Evolutionary conservation across 768 basidiomycete species (phyloP), one percentile per base, ranked within the genome.

Genomic region (Hysterangium stoloniferum): DNA sequence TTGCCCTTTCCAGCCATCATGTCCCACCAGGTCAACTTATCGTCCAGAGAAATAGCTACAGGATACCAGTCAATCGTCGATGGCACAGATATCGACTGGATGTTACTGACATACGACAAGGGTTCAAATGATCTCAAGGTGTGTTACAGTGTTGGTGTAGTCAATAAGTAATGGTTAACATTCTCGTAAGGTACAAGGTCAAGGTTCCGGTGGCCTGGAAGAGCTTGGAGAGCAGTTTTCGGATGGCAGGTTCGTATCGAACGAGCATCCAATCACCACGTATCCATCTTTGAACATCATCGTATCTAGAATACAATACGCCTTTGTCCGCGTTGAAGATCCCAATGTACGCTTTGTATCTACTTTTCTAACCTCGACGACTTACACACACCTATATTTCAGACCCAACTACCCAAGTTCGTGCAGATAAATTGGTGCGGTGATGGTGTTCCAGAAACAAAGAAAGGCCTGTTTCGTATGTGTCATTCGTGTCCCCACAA

Each of bases 391-490:
- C 35, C 43, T 51, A 13, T 41, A 38, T 24, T 51, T 9, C 46
- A 95, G 86, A 89, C 78, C 61, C 73, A 84, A 54, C 75, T 98
- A 2, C 74, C 84, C 38, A 97, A 96, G 69, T 90, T 94, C 55
- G 91, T 97, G 13, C 88, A 95, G 61, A 85, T 98, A 66, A 90
- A 92, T 60, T 96, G 95, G 94, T 92, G 91, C 58, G 95, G 95
- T 37, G 94, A 95, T 61, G 95, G 95, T 52, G 95, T 98, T 1
- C 95, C 95, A 11, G 90, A 83, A 64, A 73, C 74, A 17, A 85
- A 88, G 67, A 98, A 98, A 64, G 95, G 95, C 6, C 73, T 96
- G 20, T 95, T 95, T 70, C 84, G 69, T 69, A 49, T 35, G 68
- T 61, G 8, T 4, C 24, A 15, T 11, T 20, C 45, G 25, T 34